Evolutionary conservation across 345 rosid genomes (phyloP), one percentile per base, ranked within the genome.

Genomic region (Balakata baccata): DNA sequence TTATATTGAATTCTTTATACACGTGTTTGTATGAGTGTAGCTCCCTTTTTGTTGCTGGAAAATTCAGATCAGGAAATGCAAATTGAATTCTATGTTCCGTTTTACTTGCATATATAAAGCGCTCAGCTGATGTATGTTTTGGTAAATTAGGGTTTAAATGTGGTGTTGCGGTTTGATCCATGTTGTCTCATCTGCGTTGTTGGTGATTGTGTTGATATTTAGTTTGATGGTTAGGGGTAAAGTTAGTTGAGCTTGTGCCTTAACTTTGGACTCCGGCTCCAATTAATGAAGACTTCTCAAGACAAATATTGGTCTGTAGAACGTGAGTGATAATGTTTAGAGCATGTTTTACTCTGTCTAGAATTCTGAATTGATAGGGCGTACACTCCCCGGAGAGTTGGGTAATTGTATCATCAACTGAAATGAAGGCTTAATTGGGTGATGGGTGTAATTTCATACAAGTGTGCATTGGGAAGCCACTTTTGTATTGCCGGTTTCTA

Each of bases 91-190:
- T 13, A 39, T 9, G n/a, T 18, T 64, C 7, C 4, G 0, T 38
- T 29, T 43, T 20, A 37, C 49, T n/a, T 13, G 4, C 22, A 0
- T 3, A 16, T 49, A 29, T 38, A 29, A 50, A 50, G 53, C 4
- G 17, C 7, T 67, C n/a, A 50, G 43, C 50, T 50, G 72, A 56
- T 74, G 53, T 11, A 11, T 5, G 22, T 50, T 60, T 22, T 0
- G 54, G 50, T 49, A 54, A 63, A 45, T 79, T 70, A 43, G 56
- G 71, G 75, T 72, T 70, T 63, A 39, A n/a, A 20, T 38, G 56
- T 60, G 64, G 54, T 64, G 71, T 74, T 59, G 34, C 63, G 61
- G 62, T 77, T 78, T 79, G 78, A 78, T 85, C 78, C 23, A 25
- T 64, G 61, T 70, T 37, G 52, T 10, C 59, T 75, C 69, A 2